Evolutionary conservation across 306 rosid species (phyloP), one percentile per base, ranked within the genome.

Genomic region (Vicia sativa): DNA sequence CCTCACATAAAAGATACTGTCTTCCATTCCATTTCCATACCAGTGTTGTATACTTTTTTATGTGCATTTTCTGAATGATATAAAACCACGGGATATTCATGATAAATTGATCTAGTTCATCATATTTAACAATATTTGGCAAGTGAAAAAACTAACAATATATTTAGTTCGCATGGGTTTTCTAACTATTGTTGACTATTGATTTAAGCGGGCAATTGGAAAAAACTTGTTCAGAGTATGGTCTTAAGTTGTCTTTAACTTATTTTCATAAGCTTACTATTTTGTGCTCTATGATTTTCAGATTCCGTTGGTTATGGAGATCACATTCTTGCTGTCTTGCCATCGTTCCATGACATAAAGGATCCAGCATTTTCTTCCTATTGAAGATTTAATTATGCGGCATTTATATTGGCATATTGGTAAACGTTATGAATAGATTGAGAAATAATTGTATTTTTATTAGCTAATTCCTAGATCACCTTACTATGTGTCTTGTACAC

Each of bases 251-350:
- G 38, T 52, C 14, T 52, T 52, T 23, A 55, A 6, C 18, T 26
- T 26, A 55, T 26, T 55, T 55, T 55, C 62, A 28, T 12, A 13
- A 55, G 19, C 38, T 59, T 56, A 75, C 64, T 53, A 5, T 34
- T 25, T 48, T 58, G 58, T 28, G 46, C 41, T 76, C 10, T 68
- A 49, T 81, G 77, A 65, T 81, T 78, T 67, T 65, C 96, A 95
- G 99, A 95, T 56, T 87, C 95, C 12, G 89, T 91, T 84, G 99
- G 99, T 68, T 95, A 72, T 11, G 99, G 96, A 61, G 99, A 95
- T 37, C 86, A 95, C 7, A 87, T 95, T 16, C 41, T 91, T 12
- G 97, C 99, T 12, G 83, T 95, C 79, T 82, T 88, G 87, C 97
- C 99, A 12, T 79, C 95, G 13, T 95, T 95, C 67, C 95, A 83